phyloP scores from a whole-genome alignment of 208 protist genomes.

The Acanthamoeba culbertsoni region DNA sequence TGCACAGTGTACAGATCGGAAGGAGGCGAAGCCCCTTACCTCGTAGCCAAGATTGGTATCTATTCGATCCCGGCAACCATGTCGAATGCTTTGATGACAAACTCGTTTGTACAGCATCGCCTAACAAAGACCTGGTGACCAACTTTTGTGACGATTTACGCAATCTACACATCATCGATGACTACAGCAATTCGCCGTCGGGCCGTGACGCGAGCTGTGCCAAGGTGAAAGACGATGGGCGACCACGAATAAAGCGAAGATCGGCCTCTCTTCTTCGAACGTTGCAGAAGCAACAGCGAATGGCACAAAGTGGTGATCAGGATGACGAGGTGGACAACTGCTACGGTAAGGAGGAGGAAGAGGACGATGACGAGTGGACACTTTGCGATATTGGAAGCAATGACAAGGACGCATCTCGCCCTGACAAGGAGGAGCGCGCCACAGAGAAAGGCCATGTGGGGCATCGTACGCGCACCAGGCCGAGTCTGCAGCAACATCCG shows the following conservation, averaged over 20 bases:
- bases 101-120: neutral
- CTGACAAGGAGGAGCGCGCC: neutral
- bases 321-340: neutral
- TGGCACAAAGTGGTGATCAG: neutral
- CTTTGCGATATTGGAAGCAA: neutral
- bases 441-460: neutral
- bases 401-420: neutral
- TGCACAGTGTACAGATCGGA: slow-evolving; percentile 59
- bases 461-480: neutral
- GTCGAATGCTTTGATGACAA: neutral
- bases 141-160: slow-evolving; percentile 54
- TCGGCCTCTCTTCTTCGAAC: neutral
- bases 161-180: slow-evolving; percentile 61
- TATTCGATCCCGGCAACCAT: neutral
- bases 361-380: slow-evolving; percentile 4
- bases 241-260: slow-evolving; percentile 58
- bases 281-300: slow-evolving; percentile 37
- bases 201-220: neutral
- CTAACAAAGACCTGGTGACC: slow-evolving; percentile 44
- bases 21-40: slow-evolving; percentile 53
- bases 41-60: slow-evolving; percentile 46
- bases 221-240: neutral
- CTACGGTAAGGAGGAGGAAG: neutral
- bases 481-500: neutral
- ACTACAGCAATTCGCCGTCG: slow-evolving; percentile 44